Evolutionary conservation across 2,329 filamentous ascomycete species (phyloP).

Genomic region (Cladosporium velox): DNA sequence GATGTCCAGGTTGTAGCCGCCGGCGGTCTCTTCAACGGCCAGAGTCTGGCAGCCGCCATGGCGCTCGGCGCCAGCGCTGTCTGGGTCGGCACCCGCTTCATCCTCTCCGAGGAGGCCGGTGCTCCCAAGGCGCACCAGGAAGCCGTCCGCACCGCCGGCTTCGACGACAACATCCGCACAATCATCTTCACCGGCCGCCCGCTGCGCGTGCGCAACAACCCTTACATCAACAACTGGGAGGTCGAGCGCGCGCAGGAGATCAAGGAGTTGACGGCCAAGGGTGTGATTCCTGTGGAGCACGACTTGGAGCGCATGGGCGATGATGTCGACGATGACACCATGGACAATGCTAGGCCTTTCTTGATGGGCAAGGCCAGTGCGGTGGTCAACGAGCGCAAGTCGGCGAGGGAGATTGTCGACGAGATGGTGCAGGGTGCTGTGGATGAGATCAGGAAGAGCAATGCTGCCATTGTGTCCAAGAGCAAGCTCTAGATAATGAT

Average conservation of each 20-base stretch:
- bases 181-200: conserved; percentile 98
- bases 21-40: conserved; percentile 90
- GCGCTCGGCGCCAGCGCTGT: conserved; percentile 91
- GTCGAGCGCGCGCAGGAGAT: conserved; percentile 87
- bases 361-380: conserved; percentile 97
- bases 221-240: conserved; percentile 96
- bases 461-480: conserved; percentile 35
- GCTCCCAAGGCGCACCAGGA: conserved; percentile 94
- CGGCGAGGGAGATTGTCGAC: conserved; percentile 87
- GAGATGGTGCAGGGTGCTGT: conserved; percentile 83
- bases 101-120: conserved; percentile 90
- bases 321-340: conserved; percentile 71
- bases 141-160: conserved; percentile 84
- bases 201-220: conserved; percentile 87
- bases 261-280: conserved; percentile 85
- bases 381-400: conserved; percentile 89
- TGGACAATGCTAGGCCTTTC: conserved; percentile 89
- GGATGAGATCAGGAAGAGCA: conserved; percentile 33
- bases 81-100: conserved; percentile 96
- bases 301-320: conserved; percentile 82
- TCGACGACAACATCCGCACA: conserved; percentile 94
- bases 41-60: conserved; percentile 82
- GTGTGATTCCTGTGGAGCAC: conserved; percentile 88
- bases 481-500: conserved; percentile 37
- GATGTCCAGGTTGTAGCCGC: conserved; percentile 92